These are phyloP conservation scores for Trichoderma sp. DNA, from an alignment of 2,329 filamentous ascomycete genomes.

Conservation along the genomic window DNA sequence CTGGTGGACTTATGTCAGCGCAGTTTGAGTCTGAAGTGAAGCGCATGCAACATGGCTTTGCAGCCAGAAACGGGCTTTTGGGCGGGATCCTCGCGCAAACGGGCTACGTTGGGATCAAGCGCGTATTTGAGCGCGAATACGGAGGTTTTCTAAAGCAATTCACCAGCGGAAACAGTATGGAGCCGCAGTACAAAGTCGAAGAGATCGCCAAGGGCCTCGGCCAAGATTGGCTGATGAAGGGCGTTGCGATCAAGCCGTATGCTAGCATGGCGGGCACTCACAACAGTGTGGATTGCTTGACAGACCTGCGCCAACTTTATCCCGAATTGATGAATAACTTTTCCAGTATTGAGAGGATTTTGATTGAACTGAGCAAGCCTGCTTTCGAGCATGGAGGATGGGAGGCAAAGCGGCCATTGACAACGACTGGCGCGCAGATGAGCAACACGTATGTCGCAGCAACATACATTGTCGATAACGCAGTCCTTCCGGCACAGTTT, in stretches of 20 bases:
- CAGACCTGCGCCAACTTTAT: slow-evolving; percentile 31
- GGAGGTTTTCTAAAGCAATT: slow-evolving; percentile 43
- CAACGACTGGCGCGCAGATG: slow-evolving; percentile 39
- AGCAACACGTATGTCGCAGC: slow-evolving; percentile 35
- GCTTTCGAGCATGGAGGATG: slow-evolving; percentile 38
- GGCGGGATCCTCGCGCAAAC: slow-evolving; percentile 36
- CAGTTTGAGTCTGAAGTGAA: slow-evolving; percentile 43
- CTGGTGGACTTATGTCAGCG: slow-evolving; percentile 40
- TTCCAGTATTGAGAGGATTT: slow-evolving; percentile 28
- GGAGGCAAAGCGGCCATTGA: slow-evolving; percentile 33
- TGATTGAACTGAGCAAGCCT: slow-evolving; percentile 29
- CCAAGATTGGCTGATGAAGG: slow-evolving; percentile 33
- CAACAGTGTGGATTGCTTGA: slow-evolving; percentile 34
- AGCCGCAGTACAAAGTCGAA: neutral
- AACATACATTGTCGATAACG: slow-evolving; percentile 36
- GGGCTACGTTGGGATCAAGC: slow-evolving; percentile 42
- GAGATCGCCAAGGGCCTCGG: slow-evolving; percentile 35
- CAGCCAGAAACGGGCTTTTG: slow-evolving; percentile 42
- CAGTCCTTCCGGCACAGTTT: slow-evolving; percentile 36
- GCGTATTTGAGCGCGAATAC: slow-evolving; percentile 40
- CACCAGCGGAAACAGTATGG: slow-evolving; percentile 23
- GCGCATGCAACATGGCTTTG: slow-evolving; percentile 46
- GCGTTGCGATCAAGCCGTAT: slow-evolving; percentile 38
- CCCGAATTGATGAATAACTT: slow-evolving; percentile 24
- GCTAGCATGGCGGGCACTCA: slow-evolving; percentile 37